These are phyloP conservation scores for Hypoxylon rubiginosum DNA, from an alignment of 2,329 filamentous ascomycete species.

Conservation along the genomic window DNA sequence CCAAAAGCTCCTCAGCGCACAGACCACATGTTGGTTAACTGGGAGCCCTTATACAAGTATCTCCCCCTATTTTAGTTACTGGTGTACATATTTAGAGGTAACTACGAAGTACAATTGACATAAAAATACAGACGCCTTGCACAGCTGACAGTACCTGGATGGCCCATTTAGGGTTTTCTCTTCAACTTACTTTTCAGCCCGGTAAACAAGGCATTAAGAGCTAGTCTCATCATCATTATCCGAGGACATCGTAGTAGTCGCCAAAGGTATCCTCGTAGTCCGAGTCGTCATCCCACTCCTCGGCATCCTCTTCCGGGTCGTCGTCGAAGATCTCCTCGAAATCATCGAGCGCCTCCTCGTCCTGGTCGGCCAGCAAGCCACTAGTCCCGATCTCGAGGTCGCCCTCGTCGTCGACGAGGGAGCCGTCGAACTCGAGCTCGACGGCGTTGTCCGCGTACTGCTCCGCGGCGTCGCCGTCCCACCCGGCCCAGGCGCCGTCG, in stretches of 20 bases:
- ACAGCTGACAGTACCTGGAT: background rate
- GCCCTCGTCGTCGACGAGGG: constrained; percentile 12
- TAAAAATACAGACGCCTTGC: background rate
- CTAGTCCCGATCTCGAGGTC: constrained; percentile 4
- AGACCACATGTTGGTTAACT: too few relatives aligned
- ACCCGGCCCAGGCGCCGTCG: constrained; percentile 13
- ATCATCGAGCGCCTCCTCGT: constrained; percentile 6
- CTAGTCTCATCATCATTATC: constrained; percentile 4
- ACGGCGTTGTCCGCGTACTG: constrained; percentile 10
- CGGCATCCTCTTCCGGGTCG: constrained; percentile 1
- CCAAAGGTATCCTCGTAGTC: constrained; percentile 20
- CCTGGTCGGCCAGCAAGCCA: constrained; percentile 10
- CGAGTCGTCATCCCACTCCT: constrained; percentile 14
- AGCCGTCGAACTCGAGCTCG: constrained; percentile 20
- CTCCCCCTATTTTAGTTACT: too few relatives aligned
- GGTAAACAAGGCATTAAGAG: background rate
- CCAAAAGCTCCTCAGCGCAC: too few relatives aligned
- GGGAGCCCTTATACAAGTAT: too few relatives aligned
- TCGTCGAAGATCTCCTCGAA: constrained; percentile 8
- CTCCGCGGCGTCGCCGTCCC: constrained; percentile 11
- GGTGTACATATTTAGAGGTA: too few relatives aligned
- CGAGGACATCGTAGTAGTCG: constrained; percentile 16
- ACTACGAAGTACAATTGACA: background rate
- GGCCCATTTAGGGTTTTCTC: background rate
- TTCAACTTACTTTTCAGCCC: too few relatives aligned